A percentile compares a stretch with the other conserved stretches of the same genome.
These are phyloP conservation scores for Mallotus nudiflorus DNA, from an alignment of 345 rosid species.

Conservation along the genomic window DNA sequence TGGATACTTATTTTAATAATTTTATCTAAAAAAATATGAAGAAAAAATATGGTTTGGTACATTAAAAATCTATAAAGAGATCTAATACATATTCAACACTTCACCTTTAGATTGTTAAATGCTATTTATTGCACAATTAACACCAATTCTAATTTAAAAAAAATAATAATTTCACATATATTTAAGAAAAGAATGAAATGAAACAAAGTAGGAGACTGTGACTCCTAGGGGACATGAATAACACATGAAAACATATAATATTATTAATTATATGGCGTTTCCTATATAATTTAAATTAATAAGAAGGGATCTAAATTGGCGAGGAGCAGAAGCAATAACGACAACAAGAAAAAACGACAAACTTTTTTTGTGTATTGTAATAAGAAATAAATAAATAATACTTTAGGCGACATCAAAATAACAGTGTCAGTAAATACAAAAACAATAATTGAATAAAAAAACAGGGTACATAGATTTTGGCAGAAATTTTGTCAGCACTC, in stretches of 20 bases:
- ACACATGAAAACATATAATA: not conserved
- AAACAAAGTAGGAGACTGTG: not conserved
- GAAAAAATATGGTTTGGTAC: too few relatives aligned
- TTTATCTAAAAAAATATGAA: too few relatives aligned
- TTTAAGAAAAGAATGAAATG: not conserved
- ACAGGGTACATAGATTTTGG: not conserved
- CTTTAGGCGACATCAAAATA: too few relatives aligned
- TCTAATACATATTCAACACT: too few relatives aligned
- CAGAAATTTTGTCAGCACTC: constrained; percentile 4
- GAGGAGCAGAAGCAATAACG: not conserved
- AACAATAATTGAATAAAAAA: not conserved
- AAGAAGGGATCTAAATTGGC: not conserved
- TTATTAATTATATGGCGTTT: too few relatives aligned
- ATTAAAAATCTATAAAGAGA: too few relatives aligned
- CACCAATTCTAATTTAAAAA: too few relatives aligned
- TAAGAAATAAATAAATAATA: too few relatives aligned
- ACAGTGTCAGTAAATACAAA: not conserved
- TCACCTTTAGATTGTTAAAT: too few relatives aligned
- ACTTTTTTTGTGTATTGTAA: too few relatives aligned
- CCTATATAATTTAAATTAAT: not conserved
- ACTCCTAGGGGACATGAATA: not conserved
- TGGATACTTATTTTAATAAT: too few relatives aligned
- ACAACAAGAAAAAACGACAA: not conserved
- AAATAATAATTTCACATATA: not conserved
- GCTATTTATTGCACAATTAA: too few relatives aligned